Conservation (phyloP, 768 basidiomycete species). For the Pulveroboletus sp. region DNA sequence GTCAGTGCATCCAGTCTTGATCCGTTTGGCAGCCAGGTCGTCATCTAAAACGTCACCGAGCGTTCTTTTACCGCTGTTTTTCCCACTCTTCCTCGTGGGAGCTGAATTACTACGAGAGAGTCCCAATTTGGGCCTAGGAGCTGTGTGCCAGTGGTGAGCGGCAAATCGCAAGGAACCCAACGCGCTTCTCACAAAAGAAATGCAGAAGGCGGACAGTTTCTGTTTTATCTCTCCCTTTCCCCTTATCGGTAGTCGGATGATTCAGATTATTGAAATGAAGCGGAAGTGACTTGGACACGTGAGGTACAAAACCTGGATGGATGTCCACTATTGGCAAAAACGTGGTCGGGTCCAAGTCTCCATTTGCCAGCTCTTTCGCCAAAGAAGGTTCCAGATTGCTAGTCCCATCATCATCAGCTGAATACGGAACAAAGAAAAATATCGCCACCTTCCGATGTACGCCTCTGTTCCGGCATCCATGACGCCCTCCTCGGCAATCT, state of each 20-base stretch:
- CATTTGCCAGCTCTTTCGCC: slow-evolving; percentile 64
- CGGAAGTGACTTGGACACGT: slow-evolving; percentile 43
- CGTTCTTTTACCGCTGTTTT: slow-evolving; percentile 72
- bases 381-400: slow-evolving; percentile 63
- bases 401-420: slow-evolving; percentile 11
- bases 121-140: slow-evolving; percentile 25
- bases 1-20: slow-evolving; percentile 28
- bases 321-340: slow-evolving; percentile 73
- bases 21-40: slow-evolving; percentile 52
- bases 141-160: slow-evolving; percentile 29
- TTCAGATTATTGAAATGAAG: slow-evolving; percentile 28
- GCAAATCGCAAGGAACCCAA: slow-evolving; percentile 34
- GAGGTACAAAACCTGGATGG: slow-evolving; percentile 59
- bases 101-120: slow-evolving; percentile 27
- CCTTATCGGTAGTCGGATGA: slow-evolving; percentile 33
- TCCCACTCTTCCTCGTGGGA: slow-evolving; percentile 40
- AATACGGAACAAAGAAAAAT: neutral
- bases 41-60: slow-evolving; percentile 67
- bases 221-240: slow-evolving; percentile 44
- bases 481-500: slow-evolving; percentile 45
- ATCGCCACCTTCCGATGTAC: slow-evolving; percentile 62
- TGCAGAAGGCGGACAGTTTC: slow-evolving; percentile 43
- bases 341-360: slow-evolving; percentile 68
- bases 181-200: slow-evolving; percentile 57
- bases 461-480: slow-evolving; percentile 62